Evolutionary conservation across 768 basidiomycete genomes (phyloP).

Genomic region (Trametes punicea): DNA sequence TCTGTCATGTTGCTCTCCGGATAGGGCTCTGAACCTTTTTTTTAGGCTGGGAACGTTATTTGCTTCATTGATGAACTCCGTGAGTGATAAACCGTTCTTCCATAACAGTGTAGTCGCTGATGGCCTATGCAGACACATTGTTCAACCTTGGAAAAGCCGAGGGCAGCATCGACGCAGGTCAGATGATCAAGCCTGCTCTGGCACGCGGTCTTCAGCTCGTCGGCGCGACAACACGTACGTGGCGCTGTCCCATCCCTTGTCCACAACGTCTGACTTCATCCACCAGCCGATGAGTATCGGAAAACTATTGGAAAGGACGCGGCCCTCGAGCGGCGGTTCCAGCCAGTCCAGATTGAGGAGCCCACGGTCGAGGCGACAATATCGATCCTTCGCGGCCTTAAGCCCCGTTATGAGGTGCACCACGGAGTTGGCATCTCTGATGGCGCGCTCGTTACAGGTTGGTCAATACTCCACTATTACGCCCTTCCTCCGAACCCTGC

Average conservation of each 20-base stretch:
- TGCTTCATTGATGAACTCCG: conserved; percentile 96
- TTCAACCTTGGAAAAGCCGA: conserved; percentile 91
- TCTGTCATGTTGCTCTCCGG: not conserved
- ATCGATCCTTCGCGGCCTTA: conserved; percentile 83
- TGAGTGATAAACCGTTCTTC: conserved; percentile 38
- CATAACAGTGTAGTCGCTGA: not conserved
- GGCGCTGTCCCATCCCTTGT: not conserved
- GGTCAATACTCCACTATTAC: not conserved
- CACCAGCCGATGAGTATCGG: conserved; percentile 76
- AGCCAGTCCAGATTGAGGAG: conserved; percentile 85
- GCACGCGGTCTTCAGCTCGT: conserved; percentile 86
- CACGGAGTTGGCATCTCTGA: conserved; percentile 93
- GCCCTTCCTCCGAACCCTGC: not conserved
- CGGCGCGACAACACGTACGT: conserved; percentile 84
- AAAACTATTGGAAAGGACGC: conserved; percentile 92
- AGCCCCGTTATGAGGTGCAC: conserved; percentile 84
- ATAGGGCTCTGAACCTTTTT: not conserved
- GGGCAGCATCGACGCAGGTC: conserved; percentile 88
- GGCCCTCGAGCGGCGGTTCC: conserved; percentile 87
- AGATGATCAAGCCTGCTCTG: conserved; percentile 91
- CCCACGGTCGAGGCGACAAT: conserved; percentile 83
- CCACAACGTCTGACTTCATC: not conserved
- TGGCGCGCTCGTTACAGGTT: conserved; percentile 80
- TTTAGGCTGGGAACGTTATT: conserved; percentile 67
- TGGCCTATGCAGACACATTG: conserved; percentile 50